These are phyloP conservation scores for Fusarium begoniae DNA, from an alignment of 2,329 filamentous ascomycete genomes.

Conservation along the genomic window DNA sequence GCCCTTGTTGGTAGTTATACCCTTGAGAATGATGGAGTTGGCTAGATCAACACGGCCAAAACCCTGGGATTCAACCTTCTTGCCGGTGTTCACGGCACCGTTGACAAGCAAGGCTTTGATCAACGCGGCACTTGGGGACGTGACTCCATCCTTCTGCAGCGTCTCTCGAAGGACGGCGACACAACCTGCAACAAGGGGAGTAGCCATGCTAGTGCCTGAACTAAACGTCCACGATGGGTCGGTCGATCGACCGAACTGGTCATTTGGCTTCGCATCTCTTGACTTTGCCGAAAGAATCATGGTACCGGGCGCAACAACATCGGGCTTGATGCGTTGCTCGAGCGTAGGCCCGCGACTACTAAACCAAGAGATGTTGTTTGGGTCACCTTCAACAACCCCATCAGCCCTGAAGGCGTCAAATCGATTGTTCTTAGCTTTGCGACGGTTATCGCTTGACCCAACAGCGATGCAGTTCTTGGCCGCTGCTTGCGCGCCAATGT, in stretches of 20 bases:
- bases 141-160: background rate
- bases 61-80: background rate
- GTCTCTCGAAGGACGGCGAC: background rate
- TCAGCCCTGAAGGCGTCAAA: background rate
- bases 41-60: background rate
- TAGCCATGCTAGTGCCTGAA: background rate
- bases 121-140: background rate
- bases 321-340: background rate
- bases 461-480: background rate
- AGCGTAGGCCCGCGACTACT: background rate
- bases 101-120: background rate
- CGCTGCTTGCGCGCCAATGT: background rate
- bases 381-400: background rate
- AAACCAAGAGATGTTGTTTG: background rate
- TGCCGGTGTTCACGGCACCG: background rate
- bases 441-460: too few species aligned
- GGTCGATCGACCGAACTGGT: accelerated
- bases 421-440: accelerated
- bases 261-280: background rate
- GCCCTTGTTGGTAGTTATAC: background rate
- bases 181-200: background rate
- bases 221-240: background rate
- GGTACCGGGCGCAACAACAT: background rate
- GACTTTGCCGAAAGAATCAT: background rate
- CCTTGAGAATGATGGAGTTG: background rate